These are phyloP conservation scores for Hordeum pubiflorum DNA, from an alignment of 202 grass and related monocot genomes.

Conservation along the genomic window DNA sequence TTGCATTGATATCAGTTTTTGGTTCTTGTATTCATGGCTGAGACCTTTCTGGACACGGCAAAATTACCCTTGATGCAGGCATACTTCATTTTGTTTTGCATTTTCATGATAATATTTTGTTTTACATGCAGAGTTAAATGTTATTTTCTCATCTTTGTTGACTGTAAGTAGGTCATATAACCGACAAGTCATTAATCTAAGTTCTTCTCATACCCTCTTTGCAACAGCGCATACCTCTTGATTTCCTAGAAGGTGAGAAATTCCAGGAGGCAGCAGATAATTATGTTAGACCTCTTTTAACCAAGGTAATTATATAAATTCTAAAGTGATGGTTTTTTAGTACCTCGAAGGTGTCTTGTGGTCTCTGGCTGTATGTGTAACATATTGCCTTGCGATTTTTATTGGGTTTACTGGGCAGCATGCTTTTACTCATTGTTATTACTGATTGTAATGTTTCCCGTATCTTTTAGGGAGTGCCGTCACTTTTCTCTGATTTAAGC, in stretches of 20 bases:
- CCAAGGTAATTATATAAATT: conserved; percentile 58
- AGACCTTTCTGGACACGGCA: not conserved
- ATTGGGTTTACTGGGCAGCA: not conserved
- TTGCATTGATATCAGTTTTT: not conserved
- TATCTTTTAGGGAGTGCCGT: conserved; percentile 82
- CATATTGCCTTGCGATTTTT: not conserved
- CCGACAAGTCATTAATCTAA: not conserved
- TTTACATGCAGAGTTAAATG: not conserved
- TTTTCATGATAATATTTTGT: not conserved
- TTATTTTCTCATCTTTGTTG: not conserved
- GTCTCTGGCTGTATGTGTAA: not conserved
- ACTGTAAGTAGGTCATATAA: conserved; percentile 1
- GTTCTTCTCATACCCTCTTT: conserved; percentile 5
- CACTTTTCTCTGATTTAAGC: conserved; percentile 91
- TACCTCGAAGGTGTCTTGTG: not conserved
- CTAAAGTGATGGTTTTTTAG: conserved; percentile 9
- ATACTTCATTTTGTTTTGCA: not conserved
- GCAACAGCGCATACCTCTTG: conserved; percentile 92
- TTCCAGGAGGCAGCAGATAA: conserved; percentile 85
- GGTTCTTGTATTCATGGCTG: conserved; percentile 10
- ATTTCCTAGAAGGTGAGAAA: conserved; percentile 84
- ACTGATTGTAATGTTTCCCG: conserved; percentile 5
- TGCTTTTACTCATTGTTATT: conserved; percentile 2
- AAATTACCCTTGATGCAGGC: not conserved
- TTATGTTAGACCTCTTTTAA: conserved; percentile 89